These are phyloP conservation scores for Centaurea solstitialis DNA, from an alignment of 129 eudicot species.

Conservation along the genomic window DNA sequence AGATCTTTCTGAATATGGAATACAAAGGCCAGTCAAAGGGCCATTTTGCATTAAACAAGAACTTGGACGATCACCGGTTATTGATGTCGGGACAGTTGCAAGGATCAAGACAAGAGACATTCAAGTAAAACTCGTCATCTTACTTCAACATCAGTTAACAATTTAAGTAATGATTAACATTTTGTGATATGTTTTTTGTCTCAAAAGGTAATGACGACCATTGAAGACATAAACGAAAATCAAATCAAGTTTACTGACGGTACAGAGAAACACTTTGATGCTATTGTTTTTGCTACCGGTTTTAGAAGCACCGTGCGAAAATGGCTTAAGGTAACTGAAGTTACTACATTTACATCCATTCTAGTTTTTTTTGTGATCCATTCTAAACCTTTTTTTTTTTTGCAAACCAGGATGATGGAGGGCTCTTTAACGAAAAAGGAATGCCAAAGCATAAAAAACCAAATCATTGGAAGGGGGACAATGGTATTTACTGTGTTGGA, in stretches of 20 bases:
- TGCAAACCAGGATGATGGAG: constrained; percentile 39
- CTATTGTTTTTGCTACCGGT: constrained; percentile 64
- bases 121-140: constrained; percentile 22
- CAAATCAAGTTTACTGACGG: constrained; percentile 39
- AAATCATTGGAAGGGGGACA: constrained; percentile 60
- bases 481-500: constrained; percentile 63
- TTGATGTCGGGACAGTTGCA: constrained; percentile 56
- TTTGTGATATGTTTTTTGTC: not conserved
- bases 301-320: constrained; percentile 39
- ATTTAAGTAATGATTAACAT: not conserved
- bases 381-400: not conserved
- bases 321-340: constrained; percentile 57
- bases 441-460: constrained; percentile 38
- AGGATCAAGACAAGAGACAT: constrained; percentile 49
- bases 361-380: not conserved
- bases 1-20: constrained; percentile 37
- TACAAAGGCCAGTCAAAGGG: constrained; percentile 41
- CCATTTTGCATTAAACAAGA: constrained; percentile 41
- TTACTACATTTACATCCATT: not conserved
- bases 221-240: constrained; percentile 26
- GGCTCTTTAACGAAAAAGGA: constrained; percentile 44
- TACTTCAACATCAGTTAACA: not conserved
- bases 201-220: constrained; percentile 43
- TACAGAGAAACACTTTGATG: constrained; percentile 34
- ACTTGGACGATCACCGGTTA: constrained; percentile 42